Percentiles rank a stretch among this genome's conserved stretches.
phyloP scores from a whole-genome alignment of 2,329 filamentous ascomycete species.

The Leptographium wingfieldii region DNA sequence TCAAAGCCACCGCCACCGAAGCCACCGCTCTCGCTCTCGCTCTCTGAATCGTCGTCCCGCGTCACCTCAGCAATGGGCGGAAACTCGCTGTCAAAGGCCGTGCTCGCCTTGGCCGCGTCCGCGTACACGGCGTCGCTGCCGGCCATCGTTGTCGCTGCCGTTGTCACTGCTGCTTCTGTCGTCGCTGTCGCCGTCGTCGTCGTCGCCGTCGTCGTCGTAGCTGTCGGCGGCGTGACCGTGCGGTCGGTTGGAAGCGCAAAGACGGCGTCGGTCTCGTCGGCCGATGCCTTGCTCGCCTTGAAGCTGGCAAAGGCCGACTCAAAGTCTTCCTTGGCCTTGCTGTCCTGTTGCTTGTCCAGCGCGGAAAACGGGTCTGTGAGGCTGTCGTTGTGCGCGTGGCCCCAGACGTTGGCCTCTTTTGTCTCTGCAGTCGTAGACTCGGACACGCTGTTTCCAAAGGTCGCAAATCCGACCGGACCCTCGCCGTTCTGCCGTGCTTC shows the following conservation, averaged over 20 bases:
- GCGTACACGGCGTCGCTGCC: conserved; percentile 20
- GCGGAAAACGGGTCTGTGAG: conserved; percentile 38
- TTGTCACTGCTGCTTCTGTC: not conserved
- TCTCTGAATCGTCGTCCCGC: conserved; percentile 64
- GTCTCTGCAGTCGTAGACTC: not conserved
- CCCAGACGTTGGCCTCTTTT: conserved; percentile 4
- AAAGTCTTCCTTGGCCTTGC: conserved; percentile 66
- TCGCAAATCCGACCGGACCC: not conserved
- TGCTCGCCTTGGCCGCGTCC: conserved; percentile 26
- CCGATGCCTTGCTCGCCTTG: conserved; percentile 26
- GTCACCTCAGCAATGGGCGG: conserved; percentile 85
- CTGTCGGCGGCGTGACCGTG: not conserved
- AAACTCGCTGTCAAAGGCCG: conserved; percentile 64
- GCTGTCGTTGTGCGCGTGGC: conserved; percentile 14
- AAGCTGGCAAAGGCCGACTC: conserved; percentile 77
- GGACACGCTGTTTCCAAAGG: not conserved
- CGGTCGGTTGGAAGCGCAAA: too few relatives aligned
- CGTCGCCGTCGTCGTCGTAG: too few relatives aligned
- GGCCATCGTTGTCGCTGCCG: not conserved
- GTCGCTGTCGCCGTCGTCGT: not conserved
- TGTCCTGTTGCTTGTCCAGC: conserved; percentile 28
- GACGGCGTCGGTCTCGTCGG: not conserved
- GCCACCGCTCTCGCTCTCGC: conserved; percentile 57
- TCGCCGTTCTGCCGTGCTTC: not conserved
- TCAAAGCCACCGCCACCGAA: conserved; percentile 67